Evolutionary conservation across 768 basidiomycete genomes (phyloP), one percentile per base, ranked within the genome.

Genomic region (Amanita rimosa): DNA sequence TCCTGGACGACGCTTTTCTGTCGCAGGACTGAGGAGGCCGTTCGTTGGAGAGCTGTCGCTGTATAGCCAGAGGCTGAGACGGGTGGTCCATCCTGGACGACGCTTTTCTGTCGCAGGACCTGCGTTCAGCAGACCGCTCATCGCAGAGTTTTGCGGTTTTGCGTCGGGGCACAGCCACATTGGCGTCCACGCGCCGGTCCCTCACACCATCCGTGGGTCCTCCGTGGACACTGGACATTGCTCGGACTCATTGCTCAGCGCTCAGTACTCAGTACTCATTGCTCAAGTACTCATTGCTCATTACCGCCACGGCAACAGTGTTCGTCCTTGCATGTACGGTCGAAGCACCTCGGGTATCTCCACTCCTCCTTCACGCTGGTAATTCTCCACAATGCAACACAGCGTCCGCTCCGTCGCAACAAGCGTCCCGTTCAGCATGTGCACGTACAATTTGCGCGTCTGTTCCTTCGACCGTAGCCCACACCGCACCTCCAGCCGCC

Each of bases 361-460:
- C 50, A 99, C 71, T 22, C 95, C 95, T 44, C 96, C 92, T 0
- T 86, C 75, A 0, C 93, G 97, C 68, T 99, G 96, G 63, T 95
- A 92, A 66, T 98, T 98, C 69, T 99, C 96, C n/a, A 92, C 94
- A 49, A 99, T 58, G 65, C 96, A 98, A 67, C 95, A 98, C 16
- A 98, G 71, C 1, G 96, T 90, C 34, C 96, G 88, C 67, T 95
- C 90, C 1, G 96, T 98, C 1, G 96, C 96, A 57, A 93, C 96
- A 39, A 99, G 75, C 3, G 96, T 99, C 31, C 92, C 95, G 64
- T 99, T 99, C 60, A 99, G 69, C 96, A 99, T 99, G 72, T 99
- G 96, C 4, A 96, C 94, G 66, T 97, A 98, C 4, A 92, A 69
- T 61, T 97, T 94, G 51, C 87, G 79, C 44, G 86, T 74, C 60